Conservation (phyloP, 108 stramenopile genomes). For the Fragilariopsis cylindrus region DNA sequence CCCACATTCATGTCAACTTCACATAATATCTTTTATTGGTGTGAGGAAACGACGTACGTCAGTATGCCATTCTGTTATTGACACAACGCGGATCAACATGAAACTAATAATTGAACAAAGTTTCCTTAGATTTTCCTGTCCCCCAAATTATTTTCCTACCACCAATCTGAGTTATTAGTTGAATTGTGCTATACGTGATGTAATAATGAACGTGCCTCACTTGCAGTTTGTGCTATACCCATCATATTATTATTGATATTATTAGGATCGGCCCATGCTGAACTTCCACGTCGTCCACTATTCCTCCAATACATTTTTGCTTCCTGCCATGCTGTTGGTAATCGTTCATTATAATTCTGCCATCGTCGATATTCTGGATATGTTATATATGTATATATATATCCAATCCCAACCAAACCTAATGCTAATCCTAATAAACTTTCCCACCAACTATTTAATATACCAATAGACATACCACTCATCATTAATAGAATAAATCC, state of each 20-base stretch:
- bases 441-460: constrained; percentile 37
- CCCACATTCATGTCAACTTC: no score
- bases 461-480: constrained; percentile 38
- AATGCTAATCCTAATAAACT: constrained; percentile 29
- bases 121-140: no score
- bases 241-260: neutral
- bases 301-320: neutral
- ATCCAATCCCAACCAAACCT: constrained; percentile 17
- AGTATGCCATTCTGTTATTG: no score
- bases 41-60: no score
- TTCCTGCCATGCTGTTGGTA: constrained; percentile 14
- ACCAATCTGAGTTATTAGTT: no score
- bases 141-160: no score
- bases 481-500: constrained; percentile 32
- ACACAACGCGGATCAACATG: no score
- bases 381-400: constrained; percentile 29
- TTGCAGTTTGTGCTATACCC: neutral
- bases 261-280: constrained; percentile 2
- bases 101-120: no score
- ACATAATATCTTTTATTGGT: no score
- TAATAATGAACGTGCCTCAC: neutral
- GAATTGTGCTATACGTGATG: neutral
- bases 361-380: constrained; percentile 45
- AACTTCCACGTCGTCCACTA: neutral
- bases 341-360: constrained; percentile 36